Percentiles rank a stretch among this genome's conserved stretches.
Conservation (phyloP, 176 grass and related monocot genomes). For the Triticum timopheevii region DNA sequence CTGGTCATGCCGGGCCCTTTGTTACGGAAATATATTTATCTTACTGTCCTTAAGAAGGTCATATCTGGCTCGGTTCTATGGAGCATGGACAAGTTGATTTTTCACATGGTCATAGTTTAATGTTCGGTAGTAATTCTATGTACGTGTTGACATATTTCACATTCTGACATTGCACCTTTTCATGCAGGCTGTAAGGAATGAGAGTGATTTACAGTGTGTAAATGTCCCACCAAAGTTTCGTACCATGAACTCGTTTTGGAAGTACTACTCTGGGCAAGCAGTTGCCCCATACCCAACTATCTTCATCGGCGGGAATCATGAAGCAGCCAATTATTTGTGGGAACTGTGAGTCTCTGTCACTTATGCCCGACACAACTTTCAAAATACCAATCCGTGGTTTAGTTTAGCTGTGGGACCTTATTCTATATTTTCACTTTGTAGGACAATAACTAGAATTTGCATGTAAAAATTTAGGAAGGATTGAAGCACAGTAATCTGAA, state of each 20-base stretch:
- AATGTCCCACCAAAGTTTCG: conserved; percentile 57
- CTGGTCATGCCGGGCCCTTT: neutral
- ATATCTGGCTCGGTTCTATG: neutral
- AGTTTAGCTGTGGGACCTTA: neutral
- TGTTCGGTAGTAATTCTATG: neutral
- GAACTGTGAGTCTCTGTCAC: conserved; percentile 70
- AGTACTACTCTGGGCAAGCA: conserved; percentile 85
- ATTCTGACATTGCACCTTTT: conserved; percentile 23
- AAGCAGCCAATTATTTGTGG: conserved; percentile 93
- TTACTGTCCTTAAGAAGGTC: neutral
- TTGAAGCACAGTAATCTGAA: neutral
- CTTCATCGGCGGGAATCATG: conserved; percentile 89
- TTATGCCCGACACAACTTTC: neutral
- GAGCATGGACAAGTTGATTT: neutral
- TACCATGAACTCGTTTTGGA: conserved; percentile 85
- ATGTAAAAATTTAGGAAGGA: neutral
- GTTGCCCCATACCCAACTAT: conserved; percentile 87
- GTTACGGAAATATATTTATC: neutral
- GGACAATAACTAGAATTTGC: neutral
- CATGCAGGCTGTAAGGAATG: conserved; percentile 74
- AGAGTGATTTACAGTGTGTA: conserved; percentile 61
- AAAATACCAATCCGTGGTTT: neutral
- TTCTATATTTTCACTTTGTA: conserved; percentile 15
- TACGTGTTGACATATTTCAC: neutral
- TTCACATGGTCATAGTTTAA: neutral